phyloP scores from a whole-genome alignment of 257 asterid genomes.

The Perilla frutescens region DNA sequence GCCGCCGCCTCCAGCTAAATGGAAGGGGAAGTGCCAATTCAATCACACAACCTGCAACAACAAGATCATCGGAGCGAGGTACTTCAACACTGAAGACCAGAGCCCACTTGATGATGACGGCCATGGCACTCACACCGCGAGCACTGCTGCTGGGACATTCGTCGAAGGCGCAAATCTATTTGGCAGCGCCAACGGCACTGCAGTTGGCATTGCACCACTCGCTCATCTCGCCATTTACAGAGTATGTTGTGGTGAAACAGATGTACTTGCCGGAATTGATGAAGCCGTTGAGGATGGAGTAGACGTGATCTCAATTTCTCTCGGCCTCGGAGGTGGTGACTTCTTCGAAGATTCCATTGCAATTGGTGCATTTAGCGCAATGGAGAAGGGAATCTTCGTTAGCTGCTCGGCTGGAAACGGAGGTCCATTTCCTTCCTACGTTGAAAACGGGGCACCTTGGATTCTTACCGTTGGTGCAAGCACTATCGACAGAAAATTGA shows the following conservation, averaged over 20 bases:
- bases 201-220: background rate
- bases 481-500: background rate
- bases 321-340: too few species aligned
- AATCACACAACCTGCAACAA: background rate
- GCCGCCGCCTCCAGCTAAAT: background rate
- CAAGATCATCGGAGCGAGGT: constrained; percentile 2
- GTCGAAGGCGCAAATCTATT: background rate
- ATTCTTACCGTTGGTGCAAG: too few species aligned
- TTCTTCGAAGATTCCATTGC: too few species aligned
- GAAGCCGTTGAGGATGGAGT: too few species aligned
- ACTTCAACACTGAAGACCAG: background rate
- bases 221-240: background rate
- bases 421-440: too few species aligned
- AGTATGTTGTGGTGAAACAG: background rate
- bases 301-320: too few species aligned
- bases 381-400: too few species aligned
- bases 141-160: background rate
- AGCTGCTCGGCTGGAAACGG: too few species aligned
- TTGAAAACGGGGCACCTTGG: too few species aligned
- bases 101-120: background rate
- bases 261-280: background rate
- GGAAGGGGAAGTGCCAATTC: background rate
- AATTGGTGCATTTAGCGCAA: too few species aligned
- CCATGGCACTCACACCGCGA: constrained; percentile 2
- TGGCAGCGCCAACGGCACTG: background rate